These are phyloP conservation scores for Coemansia sp. DNA, from an alignment of 192 early-diverging fungal genomes.

Conservation along the genomic window DNA sequence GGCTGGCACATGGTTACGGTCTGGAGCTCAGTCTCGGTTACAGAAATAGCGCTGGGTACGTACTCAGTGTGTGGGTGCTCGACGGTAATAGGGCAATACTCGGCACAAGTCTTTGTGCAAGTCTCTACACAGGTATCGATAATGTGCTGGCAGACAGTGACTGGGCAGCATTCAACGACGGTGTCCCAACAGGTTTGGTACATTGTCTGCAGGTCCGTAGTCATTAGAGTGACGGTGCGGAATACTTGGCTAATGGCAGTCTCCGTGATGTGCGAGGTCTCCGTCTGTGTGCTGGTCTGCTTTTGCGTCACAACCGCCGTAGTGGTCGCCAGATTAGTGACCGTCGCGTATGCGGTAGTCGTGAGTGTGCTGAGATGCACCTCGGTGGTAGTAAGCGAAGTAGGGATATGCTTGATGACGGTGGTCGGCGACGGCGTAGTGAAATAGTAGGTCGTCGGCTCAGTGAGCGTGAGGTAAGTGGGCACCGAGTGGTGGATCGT, in stretches of 20 bases:
- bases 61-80: constrained; percentile 32
- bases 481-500: constrained; percentile 38
- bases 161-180: constrained; percentile 44
- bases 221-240: constrained; percentile 24
- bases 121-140: constrained; percentile 45
- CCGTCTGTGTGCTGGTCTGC: constrained; percentile 17
- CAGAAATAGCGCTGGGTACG: constrained; percentile 25
- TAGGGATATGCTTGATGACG: constrained; percentile 22
- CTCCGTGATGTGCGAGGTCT: constrained; percentile 3
- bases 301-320: constrained; percentile 17
- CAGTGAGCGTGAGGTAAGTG: constrained; percentile 37
- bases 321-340: constrained; percentile 21
- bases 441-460: constrained; percentile 15
- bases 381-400: constrained; percentile 28
- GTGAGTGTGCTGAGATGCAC: constrained; percentile 18
- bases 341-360: constrained; percentile 13
- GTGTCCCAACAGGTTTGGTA: constrained; percentile 38
- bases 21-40: constrained; percentile 29
- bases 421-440: constrained; percentile 24
- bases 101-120: constrained; percentile 36
- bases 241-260: constrained; percentile 21
- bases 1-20: constrained; percentile 51
- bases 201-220: constrained; percentile 11
- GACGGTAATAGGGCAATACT: constrained; percentile 35
- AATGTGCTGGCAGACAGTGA: constrained; percentile 39